Percentiles rank a stretch among this genome's conserved stretches.
Conservation (phyloP, 2,329 filamentous ascomycete species). For the Malbranchea cinnamomea region DNA sequence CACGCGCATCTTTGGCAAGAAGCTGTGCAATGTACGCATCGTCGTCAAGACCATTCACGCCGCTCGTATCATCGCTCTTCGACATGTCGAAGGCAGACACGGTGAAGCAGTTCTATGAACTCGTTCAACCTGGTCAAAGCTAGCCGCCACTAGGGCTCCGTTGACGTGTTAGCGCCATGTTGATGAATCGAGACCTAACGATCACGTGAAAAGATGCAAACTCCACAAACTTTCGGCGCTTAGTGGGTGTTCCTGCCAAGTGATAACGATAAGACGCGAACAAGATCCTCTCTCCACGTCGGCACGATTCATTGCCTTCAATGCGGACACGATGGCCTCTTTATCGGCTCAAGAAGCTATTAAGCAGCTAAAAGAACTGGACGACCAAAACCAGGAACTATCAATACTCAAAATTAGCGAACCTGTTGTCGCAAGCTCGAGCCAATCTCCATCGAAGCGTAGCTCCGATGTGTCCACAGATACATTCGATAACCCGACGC, state of each 20-base stretch:
- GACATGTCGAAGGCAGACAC: conserved; percentile 5
- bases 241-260: too few species aligned
- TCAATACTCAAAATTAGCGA: conserved; percentile 66
- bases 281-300: too few species aligned
- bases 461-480: conserved; percentile 59
- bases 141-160: too few species aligned
- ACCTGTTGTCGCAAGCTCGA: conserved; percentile 42
- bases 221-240: too few species aligned
- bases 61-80: neutral
- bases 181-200: too few species aligned
- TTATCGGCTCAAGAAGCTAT: conserved; percentile 13
- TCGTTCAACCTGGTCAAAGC: too few species aligned
- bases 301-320: too few species aligned
- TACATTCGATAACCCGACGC: conserved; percentile 51
- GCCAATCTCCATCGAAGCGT: conserved; percentile 32
- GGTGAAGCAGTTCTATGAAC: neutral
- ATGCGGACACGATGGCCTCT: conserved; percentile 10
- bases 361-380: conserved; percentile 39
- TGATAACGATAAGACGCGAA: too few species aligned
- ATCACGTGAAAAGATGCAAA: too few species aligned
- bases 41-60: conserved; percentile 16
- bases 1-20: conserved; percentile 64
- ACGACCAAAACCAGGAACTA: conserved; percentile 37
- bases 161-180: too few species aligned
- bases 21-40: conserved; percentile 70